Percentiles rank a stretch among this genome's conserved stretches.
Conservation (phyloP, 1,284 basidiomycete genomes). For the Naganishia sp. region DNA sequence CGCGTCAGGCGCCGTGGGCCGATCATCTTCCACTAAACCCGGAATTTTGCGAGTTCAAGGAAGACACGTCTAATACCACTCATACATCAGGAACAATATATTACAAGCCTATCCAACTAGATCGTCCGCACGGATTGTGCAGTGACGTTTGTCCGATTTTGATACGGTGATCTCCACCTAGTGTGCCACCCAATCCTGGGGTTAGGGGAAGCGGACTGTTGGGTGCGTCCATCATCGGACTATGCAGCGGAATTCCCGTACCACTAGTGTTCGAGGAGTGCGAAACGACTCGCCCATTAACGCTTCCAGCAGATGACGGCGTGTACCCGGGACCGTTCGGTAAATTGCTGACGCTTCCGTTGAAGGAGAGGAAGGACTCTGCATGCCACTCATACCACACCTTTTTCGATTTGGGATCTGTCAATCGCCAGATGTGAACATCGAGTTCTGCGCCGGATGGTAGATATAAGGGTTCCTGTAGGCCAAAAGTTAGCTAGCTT, state of each 20-base stretch:
- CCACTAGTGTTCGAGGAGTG: conserved; percentile 28
- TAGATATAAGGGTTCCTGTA: conserved; percentile 85
- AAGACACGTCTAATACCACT: background rate
- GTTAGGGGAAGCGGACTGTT: conserved; percentile 40
- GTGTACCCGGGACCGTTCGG: conserved; percentile 29
- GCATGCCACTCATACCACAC: conserved; percentile 99
- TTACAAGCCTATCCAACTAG: conserved; percentile 85
- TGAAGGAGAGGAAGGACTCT: conserved; percentile 75
- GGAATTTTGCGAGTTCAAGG: too few relatives aligned
- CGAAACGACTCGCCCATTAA: conserved; percentile 27
- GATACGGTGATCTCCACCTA: conserved; percentile 56
- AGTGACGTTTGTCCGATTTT: conserved; percentile 91
- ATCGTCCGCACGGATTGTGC: conserved; percentile 85
- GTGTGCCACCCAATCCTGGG: conserved; percentile 42
- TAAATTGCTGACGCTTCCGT: conserved; percentile 36
- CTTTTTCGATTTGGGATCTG: conserved; percentile 64
- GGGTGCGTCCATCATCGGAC: conserved; percentile 58
- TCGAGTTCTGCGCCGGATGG: conserved; percentile 89
- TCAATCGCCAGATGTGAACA: conserved; percentile 91
- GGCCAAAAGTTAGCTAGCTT: background rate
- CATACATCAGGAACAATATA: background rate
- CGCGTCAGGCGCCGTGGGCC: too few relatives aligned
- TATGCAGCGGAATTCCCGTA: conserved; percentile 34
- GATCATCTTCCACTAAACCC: too few relatives aligned
- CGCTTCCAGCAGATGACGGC: conserved; percentile 21